Percentiles rank a stretch among this genome's conserved stretches.
These are phyloP conservation scores for Nectriaceae sp. DNA, from an alignment of 2,329 filamentous ascomycete genomes.

Conservation along the genomic window DNA sequence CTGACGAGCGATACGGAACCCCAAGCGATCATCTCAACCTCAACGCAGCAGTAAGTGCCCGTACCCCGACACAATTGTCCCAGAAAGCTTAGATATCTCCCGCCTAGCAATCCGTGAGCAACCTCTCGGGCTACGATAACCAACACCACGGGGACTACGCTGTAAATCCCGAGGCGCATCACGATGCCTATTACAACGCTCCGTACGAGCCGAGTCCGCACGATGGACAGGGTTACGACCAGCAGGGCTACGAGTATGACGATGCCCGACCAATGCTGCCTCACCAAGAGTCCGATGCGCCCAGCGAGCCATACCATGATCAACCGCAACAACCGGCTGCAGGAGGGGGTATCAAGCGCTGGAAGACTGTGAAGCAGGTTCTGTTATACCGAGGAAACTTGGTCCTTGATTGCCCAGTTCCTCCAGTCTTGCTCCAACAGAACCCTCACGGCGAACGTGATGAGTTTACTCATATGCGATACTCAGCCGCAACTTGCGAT, in stretches of 20 bases:
- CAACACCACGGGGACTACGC: conserved; percentile 67
- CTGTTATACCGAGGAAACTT: conserved; percentile 95
- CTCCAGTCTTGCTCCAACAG: conserved; percentile 82
- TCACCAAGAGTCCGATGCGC: conserved; percentile 52
- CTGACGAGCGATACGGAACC: conserved; percentile 48
- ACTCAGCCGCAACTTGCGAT: conserved; percentile 93
- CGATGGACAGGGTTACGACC: conserved; percentile 60
- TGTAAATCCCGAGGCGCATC: conserved; percentile 80
- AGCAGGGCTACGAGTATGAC: conserved; percentile 68
- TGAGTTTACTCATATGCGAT: conserved; percentile 89
- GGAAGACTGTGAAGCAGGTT: conserved; percentile 99
- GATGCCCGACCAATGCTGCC: conserved; percentile 77
- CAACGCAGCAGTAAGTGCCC: conserved; percentile 75
- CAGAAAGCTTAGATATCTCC: not conserved
- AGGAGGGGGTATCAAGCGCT: conserved; percentile 67
- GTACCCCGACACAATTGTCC: not conserved
- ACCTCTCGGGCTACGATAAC: conserved; percentile 49
- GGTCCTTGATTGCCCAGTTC: conserved; percentile 94
- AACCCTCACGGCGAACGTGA: conserved; percentile 90
- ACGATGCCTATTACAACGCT: conserved; percentile 83
- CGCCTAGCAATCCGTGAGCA: conserved; percentile 53
- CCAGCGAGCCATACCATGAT: conserved; percentile 48
- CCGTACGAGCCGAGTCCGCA: conserved; percentile 73
- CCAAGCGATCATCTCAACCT: conserved; percentile 77
- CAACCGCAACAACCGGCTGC: conserved; percentile 42